Evolutionary conservation across 805 yeast species (phyloP), one percentile per base, ranked within the genome.

Genomic region (Ogataea paraovalis): DNA sequence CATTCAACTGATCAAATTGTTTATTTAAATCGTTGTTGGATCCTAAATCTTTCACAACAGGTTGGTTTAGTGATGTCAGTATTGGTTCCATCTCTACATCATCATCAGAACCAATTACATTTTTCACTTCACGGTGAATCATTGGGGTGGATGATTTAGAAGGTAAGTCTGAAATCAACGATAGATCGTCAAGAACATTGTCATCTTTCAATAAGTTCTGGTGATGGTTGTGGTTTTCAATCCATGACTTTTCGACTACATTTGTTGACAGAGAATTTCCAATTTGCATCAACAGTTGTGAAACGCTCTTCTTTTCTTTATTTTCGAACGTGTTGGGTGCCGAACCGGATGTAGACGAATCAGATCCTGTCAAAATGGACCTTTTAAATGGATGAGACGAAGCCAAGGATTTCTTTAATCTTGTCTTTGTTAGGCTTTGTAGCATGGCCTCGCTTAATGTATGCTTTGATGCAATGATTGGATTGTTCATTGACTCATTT

Each of bases 401-500:
- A 6, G 42, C 33, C 4, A 40, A 34, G 34, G 48, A 56, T 32
- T 55, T 47, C 27, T 69, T 74, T 43, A 76, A 69, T 48, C 68
- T 71, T 21, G 75, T 58, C 45, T 78, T 64, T 39, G 50, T 49
- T 10, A 75, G 54, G 13, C 69, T 58, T 2, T 76, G 76, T 9
- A 71, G 47, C 53, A 53, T 50, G 41, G 63, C 62, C 27, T 61
- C 60, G 49, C 61, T 56, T 27, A 54, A 45, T 2, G 60, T 53
- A 34, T 53, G 54, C 34, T 57, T 63, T 1, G 56, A 53, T n/a
- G 65, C 62, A 23, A 62, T 56, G 8, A 62, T 56, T 6, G 58
- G 57, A 10, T 36, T 40, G n/a, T 46, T 43, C 10, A 42, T 51
- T n/a, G 46, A 34, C 30, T 55, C 49, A 4, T 61, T 57, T 4